Base-by-base conservation (phyloP, 192 early-diverging fungal species). In the Mortierella antarctica region DNA sequence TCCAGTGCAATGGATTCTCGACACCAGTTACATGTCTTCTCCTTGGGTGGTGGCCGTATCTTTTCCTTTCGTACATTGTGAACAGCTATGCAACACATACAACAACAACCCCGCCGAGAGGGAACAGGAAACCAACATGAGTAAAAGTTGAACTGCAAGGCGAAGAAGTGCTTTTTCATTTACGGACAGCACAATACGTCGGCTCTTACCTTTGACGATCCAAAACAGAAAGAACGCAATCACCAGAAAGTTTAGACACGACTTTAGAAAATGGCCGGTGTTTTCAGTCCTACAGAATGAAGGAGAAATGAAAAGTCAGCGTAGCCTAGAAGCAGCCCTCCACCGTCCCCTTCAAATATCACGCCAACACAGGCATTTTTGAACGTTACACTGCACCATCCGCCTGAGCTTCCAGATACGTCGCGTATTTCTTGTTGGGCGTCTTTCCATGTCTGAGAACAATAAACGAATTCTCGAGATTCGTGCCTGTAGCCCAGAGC, bases 401-500 rank as follows among this genome's bases (percentile, higher is more conserved):
- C 11, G 69, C 77, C 51, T 84, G 83, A 44, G 83, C 83, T 51
- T 84, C 83, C 42, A 58, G 44, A n/a, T 74, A 74, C 2, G 83
- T 84, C 23, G 47, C 31, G 48, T 84, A 84, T 0, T 39, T 41
- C 31, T 49, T 71, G 13, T 23, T 59, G 1, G 62, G 68, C 2
- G 68, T 75, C 45, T 47, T 17, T 17, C 83, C 83, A 17, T 62
- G 83, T 42, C 55, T 74, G 39, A 84, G 51, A 17, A 84, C 57
- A 73, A 84, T 67, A 41, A 84, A 84, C 44, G 65, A 84, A 51
- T 84, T 76, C 70, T 76, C 83, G n/a, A 84, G 73, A 40, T 84
- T 80, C 39, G 83, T 64, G n/a, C 75, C 82, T 56, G 61, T 47
- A 10, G 75, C 75, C 75, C 75, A 78, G 7, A 78, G 57, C 17